These are phyloP conservation scores for Kernera saxatilis DNA, from an alignment of 345 rosid genomes.

Conservation along the genomic window DNA sequence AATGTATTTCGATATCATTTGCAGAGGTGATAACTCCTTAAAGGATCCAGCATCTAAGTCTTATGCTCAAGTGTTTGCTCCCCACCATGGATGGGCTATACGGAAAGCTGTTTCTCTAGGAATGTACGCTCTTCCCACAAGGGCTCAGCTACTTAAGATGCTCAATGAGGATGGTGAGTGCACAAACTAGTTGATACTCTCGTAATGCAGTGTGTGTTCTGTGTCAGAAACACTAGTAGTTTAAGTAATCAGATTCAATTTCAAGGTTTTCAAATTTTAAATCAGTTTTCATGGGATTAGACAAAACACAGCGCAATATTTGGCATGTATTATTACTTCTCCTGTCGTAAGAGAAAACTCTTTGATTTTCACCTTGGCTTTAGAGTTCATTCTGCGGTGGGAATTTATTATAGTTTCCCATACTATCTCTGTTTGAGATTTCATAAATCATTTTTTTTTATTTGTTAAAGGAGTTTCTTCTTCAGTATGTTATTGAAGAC, in stretches of 20 bases:
- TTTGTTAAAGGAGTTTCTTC: neutral
- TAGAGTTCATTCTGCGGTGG: neutral
- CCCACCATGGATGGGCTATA: slow-evolving; percentile 95
- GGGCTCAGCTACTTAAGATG: slow-evolving; percentile 59
- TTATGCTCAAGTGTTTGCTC: slow-evolving; percentile 86
- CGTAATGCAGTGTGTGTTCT: neutral
- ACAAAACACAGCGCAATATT: neutral
- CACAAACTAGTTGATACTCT: slow-evolving; percentile 17
- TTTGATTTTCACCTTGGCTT: neutral
- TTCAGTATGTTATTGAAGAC: neutral
- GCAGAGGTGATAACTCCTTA: slow-evolving; percentile 68
- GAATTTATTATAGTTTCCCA: neutral
- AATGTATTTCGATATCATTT: neutral
- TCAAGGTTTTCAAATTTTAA: neutral
- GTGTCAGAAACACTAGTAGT: neutral
- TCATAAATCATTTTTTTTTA: neutral
- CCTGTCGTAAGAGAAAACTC: neutral
- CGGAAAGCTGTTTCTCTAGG: slow-evolving; percentile 89
- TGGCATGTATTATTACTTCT: neutral
- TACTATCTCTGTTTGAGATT: neutral
- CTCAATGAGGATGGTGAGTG: slow-evolving; percentile 88
- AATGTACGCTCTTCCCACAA: slow-evolving; percentile 95
- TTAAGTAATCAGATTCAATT: neutral
- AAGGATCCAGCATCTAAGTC: slow-evolving; percentile 87
- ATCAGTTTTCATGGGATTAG: neutral